Evolutionary conservation across 2,329 filamentous ascomycete genomes (phyloP).

Genomic region (Leptographium galeiforme): DNA sequence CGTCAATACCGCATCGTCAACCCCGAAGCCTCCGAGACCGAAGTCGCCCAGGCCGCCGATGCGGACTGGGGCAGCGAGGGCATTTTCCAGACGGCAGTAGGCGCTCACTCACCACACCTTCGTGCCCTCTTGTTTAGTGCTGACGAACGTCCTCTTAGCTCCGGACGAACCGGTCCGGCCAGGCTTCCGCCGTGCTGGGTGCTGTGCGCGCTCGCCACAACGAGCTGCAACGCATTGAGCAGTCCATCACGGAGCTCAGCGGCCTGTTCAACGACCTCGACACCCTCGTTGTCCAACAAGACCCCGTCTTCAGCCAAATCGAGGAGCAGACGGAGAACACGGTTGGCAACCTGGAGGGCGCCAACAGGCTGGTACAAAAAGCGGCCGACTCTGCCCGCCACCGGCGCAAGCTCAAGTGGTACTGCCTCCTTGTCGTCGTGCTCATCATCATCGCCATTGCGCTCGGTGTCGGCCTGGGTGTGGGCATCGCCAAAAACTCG

Average conservation of each 20-base stretch:
- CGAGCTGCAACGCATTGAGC: slow-evolving; percentile 69
- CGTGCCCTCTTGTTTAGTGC: neutral
- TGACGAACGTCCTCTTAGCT: slow-evolving; percentile 33
- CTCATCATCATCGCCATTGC: slow-evolving; percentile 44
- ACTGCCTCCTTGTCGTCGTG: slow-evolving; percentile 49
- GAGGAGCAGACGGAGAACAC: slow-evolving; percentile 55
- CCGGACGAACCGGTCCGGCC: slow-evolving; percentile 59
- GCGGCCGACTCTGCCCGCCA: slow-evolving; percentile 54
- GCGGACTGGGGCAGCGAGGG: slow-evolving; percentile 66
- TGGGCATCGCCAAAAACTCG: slow-evolving; percentile 21
- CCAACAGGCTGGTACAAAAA: slow-evolving; percentile 54
- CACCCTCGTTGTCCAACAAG: slow-evolving; percentile 60
- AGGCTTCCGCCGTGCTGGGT: slow-evolving; percentile 60
- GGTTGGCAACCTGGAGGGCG: slow-evolving; percentile 52
- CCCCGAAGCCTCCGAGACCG: slow-evolving; percentile 61
- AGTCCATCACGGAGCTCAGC: slow-evolving; percentile 57
- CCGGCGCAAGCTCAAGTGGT: slow-evolving; percentile 70
- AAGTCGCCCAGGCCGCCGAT: slow-evolving; percentile 56
- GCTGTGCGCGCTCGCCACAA: slow-evolving; percentile 72
- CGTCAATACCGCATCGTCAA: slow-evolving; percentile 74
- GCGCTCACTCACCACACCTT: slow-evolving; percentile 14
- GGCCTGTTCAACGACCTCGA: slow-evolving; percentile 63
- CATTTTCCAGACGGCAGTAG: slow-evolving; percentile 70
- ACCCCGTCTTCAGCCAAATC: slow-evolving; percentile 44
- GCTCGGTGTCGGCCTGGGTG: slow-evolving; percentile 39